These are phyloP conservation scores for Tulasnella sp. DNA, from an alignment of 768 basidiomycete genomes.

Conservation along the genomic window DNA sequence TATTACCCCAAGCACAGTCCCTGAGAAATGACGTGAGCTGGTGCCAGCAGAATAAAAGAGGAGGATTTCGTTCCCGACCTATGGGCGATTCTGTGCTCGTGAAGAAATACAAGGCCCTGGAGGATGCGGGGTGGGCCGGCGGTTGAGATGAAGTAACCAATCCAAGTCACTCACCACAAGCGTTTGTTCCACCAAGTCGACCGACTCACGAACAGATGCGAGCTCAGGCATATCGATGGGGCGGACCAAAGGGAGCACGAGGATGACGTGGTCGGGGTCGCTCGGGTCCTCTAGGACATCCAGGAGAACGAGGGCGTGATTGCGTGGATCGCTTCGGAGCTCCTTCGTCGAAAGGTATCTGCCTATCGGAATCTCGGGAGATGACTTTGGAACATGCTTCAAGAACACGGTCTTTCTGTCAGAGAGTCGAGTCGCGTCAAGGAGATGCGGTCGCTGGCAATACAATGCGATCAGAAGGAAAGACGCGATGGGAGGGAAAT, in stretches of 20 bases:
- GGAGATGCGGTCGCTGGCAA: slow-evolving; percentile 16
- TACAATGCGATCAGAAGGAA: too few species aligned
- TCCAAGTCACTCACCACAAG: slow-evolving; percentile 33
- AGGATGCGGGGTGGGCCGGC: too few species aligned
- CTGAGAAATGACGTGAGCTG: too few species aligned
- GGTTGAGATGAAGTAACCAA: too few species aligned
- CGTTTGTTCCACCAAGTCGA: slow-evolving; percentile 26
- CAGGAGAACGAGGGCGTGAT: slow-evolving; percentile 16
- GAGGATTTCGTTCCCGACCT: too few species aligned
- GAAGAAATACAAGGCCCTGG: too few species aligned
- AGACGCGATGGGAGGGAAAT: too few species aligned
- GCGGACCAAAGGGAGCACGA: slow-evolving; percentile 28
- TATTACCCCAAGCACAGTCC: slow-evolving; percentile 23
- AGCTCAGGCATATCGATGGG: neutral
- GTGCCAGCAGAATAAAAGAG: too few species aligned
- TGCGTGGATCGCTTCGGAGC: slow-evolving; percentile 15
- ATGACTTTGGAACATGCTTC: too few species aligned
- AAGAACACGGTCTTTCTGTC: neutral
- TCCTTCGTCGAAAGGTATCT: slow-evolving; percentile 14
- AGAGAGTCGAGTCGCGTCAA: slow-evolving; percentile 22
- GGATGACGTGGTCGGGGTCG: slow-evolving; percentile 15
- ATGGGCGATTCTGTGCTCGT: too few species aligned
- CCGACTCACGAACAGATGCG: slow-evolving; percentile 10
- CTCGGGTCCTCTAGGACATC: neutral
- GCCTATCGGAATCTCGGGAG: neutral